Evolutionary conservation across 176 grass and related monocot species (phyloP).

Genomic region (Aegilops tauschii): DNA sequence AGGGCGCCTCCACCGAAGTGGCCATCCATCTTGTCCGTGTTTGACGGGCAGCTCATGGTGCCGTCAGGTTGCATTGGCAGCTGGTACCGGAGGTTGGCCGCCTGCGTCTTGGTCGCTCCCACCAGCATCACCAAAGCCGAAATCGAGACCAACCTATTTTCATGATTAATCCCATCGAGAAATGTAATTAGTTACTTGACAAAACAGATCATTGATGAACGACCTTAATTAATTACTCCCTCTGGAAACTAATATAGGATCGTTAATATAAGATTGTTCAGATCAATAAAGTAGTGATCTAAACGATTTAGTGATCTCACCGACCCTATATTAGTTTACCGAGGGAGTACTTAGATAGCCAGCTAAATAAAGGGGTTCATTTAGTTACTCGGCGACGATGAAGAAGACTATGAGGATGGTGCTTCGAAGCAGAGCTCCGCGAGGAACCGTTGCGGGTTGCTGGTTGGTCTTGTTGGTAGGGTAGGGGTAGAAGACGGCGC

Average conservation of each 20-base stretch:
- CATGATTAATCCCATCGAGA: not conserved
- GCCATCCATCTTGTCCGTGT: conserved; percentile 38
- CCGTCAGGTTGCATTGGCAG: not conserved
- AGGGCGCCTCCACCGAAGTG: conserved; percentile 55
- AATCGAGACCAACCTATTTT: conserved; percentile 27
- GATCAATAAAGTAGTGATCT: too few relatives aligned
- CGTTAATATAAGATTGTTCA: too few relatives aligned
- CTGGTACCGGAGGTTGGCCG: conserved; percentile 33
- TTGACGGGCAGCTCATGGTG: conserved; percentile 21
- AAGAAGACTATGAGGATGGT: conserved; percentile 36
- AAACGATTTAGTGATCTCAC: too few relatives aligned
- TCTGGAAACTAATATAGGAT: too few relatives aligned
- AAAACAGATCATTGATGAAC: too few relatives aligned
- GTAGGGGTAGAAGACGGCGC: conserved; percentile 53
- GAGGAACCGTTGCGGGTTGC: conserved; percentile 22
- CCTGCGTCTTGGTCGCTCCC: conserved; percentile 41
- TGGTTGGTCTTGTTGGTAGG: not conserved
- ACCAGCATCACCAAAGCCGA: conserved; percentile 34
- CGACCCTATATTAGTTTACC: too few relatives aligned
- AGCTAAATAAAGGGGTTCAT: not conserved
- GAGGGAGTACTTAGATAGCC: too few relatives aligned
- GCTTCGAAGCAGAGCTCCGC: conserved; percentile 31
- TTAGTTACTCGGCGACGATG: conserved; percentile 46
- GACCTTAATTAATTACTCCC: too few relatives aligned
- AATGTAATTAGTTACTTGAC: too few relatives aligned